A percentile compares a stretch with the other conserved stretches of the same genome.
These are phyloP conservation scores for Leishmania lainsoni DNA, from an alignment of 208 protist genomes.

Conservation along the genomic window DNA sequence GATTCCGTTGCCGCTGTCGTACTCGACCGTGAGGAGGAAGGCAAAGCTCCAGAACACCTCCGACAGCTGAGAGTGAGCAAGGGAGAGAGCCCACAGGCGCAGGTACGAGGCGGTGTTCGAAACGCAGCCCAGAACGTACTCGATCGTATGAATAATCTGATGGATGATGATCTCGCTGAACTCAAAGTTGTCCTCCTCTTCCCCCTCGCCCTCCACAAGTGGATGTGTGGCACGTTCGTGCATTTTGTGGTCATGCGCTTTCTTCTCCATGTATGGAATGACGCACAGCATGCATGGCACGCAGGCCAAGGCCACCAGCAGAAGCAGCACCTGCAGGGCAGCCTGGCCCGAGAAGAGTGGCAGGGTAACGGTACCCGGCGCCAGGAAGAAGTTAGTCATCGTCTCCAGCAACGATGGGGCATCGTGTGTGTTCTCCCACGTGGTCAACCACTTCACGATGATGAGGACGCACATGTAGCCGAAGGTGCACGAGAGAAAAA, in stretches of 20 bases:
- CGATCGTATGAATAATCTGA: conserved; percentile 99
- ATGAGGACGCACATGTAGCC: conserved; percentile 98
- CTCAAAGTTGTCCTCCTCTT: conserved; percentile 69
- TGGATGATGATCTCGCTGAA: conserved; percentile 96
- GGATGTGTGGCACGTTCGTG: conserved; percentile 15
- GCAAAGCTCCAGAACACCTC: conserved; percentile 93
- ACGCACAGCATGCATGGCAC: conserved; percentile 88
- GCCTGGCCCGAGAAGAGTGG: conserved; percentile 82
- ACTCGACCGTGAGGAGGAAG: conserved; percentile 51
- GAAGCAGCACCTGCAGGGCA: conserved; percentile 79
- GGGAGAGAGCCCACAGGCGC: conserved; percentile 99
- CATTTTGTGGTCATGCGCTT: conserved; percentile 78
- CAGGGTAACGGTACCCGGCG: conserved; percentile 77
- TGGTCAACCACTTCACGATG: conserved; percentile 96
- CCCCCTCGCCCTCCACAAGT: conserved; percentile 32
- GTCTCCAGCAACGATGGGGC: conserved; percentile 90
- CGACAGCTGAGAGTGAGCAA: conserved; percentile 98
- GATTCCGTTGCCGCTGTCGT: conserved; percentile 59
- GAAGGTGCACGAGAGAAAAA: conserved; percentile 95
- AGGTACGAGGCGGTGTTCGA: conserved; percentile 99
- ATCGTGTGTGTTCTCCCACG: conserved; percentile 88
- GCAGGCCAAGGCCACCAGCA: conserved; percentile 73
- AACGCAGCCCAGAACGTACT: conserved; percentile 98
- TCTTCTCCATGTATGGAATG: conserved; percentile 91
- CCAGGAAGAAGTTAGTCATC: conserved; percentile 94